Evolutionary conservation across 1,139 yeast genomes (phyloP), one percentile per base, ranked within the genome.

Genomic region (Candida sp.): DNA sequence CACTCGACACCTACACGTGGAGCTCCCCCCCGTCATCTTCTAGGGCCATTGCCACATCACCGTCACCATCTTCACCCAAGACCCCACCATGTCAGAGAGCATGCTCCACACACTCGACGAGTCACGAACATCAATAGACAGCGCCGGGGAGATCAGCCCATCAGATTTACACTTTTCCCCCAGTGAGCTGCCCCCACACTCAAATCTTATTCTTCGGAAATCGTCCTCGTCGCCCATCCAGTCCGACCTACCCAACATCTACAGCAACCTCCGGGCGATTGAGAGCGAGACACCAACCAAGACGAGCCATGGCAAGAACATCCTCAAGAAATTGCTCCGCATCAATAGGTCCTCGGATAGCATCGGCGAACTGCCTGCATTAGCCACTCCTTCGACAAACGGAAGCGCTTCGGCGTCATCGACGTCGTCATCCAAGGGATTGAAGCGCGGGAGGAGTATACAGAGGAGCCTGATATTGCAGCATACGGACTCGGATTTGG

Each of bases 221-320:
- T 44, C 54, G 0, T 38, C 55, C 4, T 56, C 62, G 25, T 62
- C 66, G 5, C 72, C 73, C 2, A 58, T 68, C 5, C 66, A 60
- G 54, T 68, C 72, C 1, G 59, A 59, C 42, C 54, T 68, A 41
- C 63, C 70, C 2, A 53, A 54, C 11, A 54, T 66, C 35, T 61
- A 65, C 38, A 61, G 53, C 43, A 62, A 60, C 48, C 57, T 68
- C 34, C 58, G 73, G 12, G 55, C 66, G 4, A 65, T 64, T 50
- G 72, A 67, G 9, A 52, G 48, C 17, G 54, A 50, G 30, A 48
- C 41, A 2, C 37, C 53, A 5, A 39, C 52, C 4, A 48, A 44
- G 30, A 37, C 40, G 33, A 23, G 38, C 11, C 44, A 42, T 38
- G 47, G 54, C 3, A 52, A 53, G 31, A 56, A 40, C 22, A 42